These are phyloP conservation scores for Epichloe sibirici DNA, from an alignment of 2,329 filamentous ascomycete species.

Conservation along the genomic window DNA sequence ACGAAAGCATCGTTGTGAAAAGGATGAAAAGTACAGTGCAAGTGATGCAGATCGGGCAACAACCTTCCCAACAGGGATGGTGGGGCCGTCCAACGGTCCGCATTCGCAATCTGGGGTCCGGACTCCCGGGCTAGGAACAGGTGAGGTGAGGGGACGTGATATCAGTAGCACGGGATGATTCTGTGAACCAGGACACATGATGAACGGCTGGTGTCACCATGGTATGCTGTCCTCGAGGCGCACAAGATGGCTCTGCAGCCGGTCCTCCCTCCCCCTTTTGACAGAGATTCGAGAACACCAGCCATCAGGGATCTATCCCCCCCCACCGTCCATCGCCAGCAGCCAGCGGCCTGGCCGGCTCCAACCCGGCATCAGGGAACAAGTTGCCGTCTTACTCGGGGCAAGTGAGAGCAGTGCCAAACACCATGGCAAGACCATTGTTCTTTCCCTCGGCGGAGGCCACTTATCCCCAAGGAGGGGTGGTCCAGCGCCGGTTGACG, in stretches of 20 bases:
- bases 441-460: constrained; percentile 60
- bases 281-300: too few relatives aligned
- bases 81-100: neutral
- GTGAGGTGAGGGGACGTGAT: too few relatives aligned
- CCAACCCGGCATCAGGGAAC: constrained; percentile 29
- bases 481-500: constrained; percentile 41
- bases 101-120: neutral
- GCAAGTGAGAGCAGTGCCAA: constrained; percentile 45
- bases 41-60: neutral
- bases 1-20: neutral
- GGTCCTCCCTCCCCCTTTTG: too few relatives aligned
- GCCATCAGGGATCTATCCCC: too few relatives aligned
- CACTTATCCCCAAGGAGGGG: constrained; percentile 57
- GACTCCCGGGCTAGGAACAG: too few relatives aligned
- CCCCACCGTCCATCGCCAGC: constrained; percentile 8
- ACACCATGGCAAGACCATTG: constrained; percentile 52
- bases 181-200: too few relatives aligned
- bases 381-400: constrained; percentile 59
- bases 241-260: too few relatives aligned
- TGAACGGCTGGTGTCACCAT: too few relatives aligned
- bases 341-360: constrained; percentile 23
- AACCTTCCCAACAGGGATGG: neutral
- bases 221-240: too few relatives aligned
- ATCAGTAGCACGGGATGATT: too few relatives aligned
- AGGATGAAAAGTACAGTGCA: neutral